Conservation (phyloP, 2,329 filamentous ascomycete species). For the Phoma sp. region DNA sequence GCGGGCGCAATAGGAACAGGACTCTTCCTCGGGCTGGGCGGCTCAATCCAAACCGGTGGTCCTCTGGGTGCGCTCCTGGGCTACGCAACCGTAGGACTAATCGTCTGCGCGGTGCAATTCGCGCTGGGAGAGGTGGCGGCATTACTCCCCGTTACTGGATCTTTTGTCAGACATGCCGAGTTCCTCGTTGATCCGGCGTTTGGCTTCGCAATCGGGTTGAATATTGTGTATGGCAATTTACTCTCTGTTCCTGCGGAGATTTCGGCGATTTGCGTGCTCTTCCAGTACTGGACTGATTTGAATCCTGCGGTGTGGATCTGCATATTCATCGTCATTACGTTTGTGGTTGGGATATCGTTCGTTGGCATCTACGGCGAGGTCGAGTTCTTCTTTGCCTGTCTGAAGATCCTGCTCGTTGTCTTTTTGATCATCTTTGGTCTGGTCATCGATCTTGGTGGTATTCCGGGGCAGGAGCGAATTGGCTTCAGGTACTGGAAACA, state of each 20-base stretch:
- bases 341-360: slow-evolving; percentile 42
- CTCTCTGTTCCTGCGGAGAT: slow-evolving; percentile 51
- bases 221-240: slow-evolving; percentile 66
- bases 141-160: slow-evolving; percentile 60
- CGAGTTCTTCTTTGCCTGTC: slow-evolving; percentile 57
- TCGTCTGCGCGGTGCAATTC: slow-evolving; percentile 61
- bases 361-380: slow-evolving; percentile 50
- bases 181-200: slow-evolving; percentile 60
- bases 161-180: slow-evolving; percentile 59
- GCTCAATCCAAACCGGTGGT: slow-evolving; percentile 60
- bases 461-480: slow-evolving; percentile 34
- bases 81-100: slow-evolving; percentile 59
- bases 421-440: slow-evolving; percentile 39
- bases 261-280: slow-evolving; percentile 35
- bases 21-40: slow-evolving; percentile 63
- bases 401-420: slow-evolving; percentile 52
- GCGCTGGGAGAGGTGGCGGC: slow-evolving; percentile 61
- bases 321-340: slow-evolving; percentile 43
- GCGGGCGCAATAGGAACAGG: slow-evolving; percentile 64
- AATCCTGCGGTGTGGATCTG: slow-evolving; percentile 46
- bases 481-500: slow-evolving; percentile 74
- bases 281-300: slow-evolving; percentile 40
- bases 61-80: slow-evolving; percentile 62
- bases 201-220: slow-evolving; percentile 54
- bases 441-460: slow-evolving; percentile 40